Evolutionary conservation across 208 protist genomes (phyloP), one percentile per base, ranked within the genome.

Genomic region (Acanthamoeba quina): DNA sequence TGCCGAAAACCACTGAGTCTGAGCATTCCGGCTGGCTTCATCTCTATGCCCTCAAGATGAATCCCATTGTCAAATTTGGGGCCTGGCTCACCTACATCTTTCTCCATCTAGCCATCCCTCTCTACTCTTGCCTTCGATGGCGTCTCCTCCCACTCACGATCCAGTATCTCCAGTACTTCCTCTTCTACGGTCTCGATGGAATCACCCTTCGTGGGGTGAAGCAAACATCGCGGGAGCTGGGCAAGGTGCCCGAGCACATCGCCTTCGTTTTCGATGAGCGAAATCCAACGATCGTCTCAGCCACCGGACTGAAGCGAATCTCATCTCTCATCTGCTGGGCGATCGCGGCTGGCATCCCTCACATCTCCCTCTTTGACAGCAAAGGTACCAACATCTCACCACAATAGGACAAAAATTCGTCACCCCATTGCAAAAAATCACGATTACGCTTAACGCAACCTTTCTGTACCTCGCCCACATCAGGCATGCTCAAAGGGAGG

Each of bases 321-420:
- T 44, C 72, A 82, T 82, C 72, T 31, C 72, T 82, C 41, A 82
- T 82, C 19, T 82, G 41, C 72, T 82, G 72, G 72, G 72, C 72
- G 10, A 54, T 82, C 24, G 72, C 72, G n/a, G 44, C 72, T 13
- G 72, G 72, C 21, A 82, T 82, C 29, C 72, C 72, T n/a, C 44
- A 82, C 72, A 82, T 82, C 72, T 82, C 72, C 26, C 2, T 82
- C n/a, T 82, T 82, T 82, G 72, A 82, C 17, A 82, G 44, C 72
- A 82, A 82, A 31, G 72, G 72, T 82, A 54, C 34, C 41, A 47
- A 41, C 66, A 26, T 17, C 66, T 74, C 24, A 74, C 66, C 19
- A 24, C 21, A 74, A 44, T 2, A 44, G 41, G 5, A 44, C 15
- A 2, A 58, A 15, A 58, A 58, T 58, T 58, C 10, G 17, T 21